These are phyloP conservation scores for Lentinula detonsa DNA, from an alignment of 768 basidiomycete species.

Conservation along the genomic window DNA sequence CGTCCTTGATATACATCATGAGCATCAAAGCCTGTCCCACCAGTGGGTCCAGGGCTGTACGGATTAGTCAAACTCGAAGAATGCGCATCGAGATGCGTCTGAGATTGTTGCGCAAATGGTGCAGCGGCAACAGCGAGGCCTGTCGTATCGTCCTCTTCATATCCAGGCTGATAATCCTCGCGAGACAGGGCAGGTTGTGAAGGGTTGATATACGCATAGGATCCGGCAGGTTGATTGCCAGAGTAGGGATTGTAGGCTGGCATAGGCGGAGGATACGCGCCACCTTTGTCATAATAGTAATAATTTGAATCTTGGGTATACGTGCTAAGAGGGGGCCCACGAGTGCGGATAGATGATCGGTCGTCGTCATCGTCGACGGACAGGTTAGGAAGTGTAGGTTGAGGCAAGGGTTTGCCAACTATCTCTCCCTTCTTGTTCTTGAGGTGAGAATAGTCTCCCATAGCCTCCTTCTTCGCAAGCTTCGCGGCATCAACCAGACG, in stretches of 20 bases:
- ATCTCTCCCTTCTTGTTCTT: conserved; percentile 91
- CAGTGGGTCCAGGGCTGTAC: conserved; percentile 14
- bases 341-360: conserved; percentile 50
- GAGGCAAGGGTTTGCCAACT: conserved; percentile 74
- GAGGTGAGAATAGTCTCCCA: conserved; percentile 84
- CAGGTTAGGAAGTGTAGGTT: conserved; percentile 92
- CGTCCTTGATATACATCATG: conserved; percentile 53
- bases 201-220: conserved; percentile 50
- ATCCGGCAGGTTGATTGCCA: conserved; percentile 42
- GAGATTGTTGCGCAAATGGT: conserved; percentile 44
- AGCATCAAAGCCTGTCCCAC: conserved; percentile 34
- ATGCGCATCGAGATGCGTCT: not conserved
- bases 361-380: conserved; percentile 80
- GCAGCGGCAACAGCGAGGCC: conserved; percentile 57
- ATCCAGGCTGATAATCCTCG: conserved; percentile 43
- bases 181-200: conserved; percentile 51
- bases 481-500: conserved; percentile 76
- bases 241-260: conserved; percentile 71
- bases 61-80: not conserved
- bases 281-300: conserved; percentile 46
- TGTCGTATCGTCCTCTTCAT: conserved; percentile 62
- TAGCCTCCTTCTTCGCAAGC: conserved; percentile 85
- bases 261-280: conserved; percentile 64
- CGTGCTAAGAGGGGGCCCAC: conserved; percentile 45
- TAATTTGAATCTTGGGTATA: conserved; percentile 50